Evolutionary conservation across 306 rosid species (phyloP), one percentile per base, ranked within the genome.

Genomic region (Oemleria cerasiformis): DNA sequence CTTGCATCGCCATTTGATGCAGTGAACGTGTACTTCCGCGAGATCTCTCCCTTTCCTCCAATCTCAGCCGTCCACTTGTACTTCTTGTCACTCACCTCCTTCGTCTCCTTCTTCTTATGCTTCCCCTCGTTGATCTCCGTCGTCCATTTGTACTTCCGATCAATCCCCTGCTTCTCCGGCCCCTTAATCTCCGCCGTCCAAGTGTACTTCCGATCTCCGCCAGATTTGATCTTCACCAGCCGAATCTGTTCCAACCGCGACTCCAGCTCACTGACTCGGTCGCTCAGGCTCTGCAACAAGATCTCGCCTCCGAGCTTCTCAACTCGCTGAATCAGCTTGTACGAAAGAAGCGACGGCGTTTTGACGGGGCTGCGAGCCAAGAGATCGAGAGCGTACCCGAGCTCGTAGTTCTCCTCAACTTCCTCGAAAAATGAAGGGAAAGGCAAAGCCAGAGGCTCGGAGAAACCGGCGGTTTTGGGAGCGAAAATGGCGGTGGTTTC

Each of bases 51-150:
- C 25, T 83, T 94, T 7, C 93, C 92, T 13, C 77, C 89, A 47
- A 94, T 82, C 91, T 89, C 97, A 73, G 97, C 96, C 78, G 86
- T 85, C 95, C 89, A 94, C 66, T 82, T 87, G 39, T 83, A 74
- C 71, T 83, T 89, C 86, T 80, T 88, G 76, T 75, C 79, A 23
- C 15, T 21, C 15, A 69, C 77, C 44, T 59, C 71, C 14, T 70
- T 55, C 15, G 67, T 62, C 67, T 70, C 70, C 77, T 76, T 42
- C 65, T 74, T 69, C 81, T 88, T 75, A 42, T 21, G 54, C 82
- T 84, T 85, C 36, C 77, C 87, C 9, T 69, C 88, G 25, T 79
- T 90, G 43, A 94, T 75, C 71, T 91, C 96, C 68, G 96, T 84
- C 12, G 83, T 74, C 90, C 82, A 85, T 48, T 85, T 85, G 82